phyloP scores from a whole-genome alignment of 179 eudicot species.

The Silene coronaria region DNA sequence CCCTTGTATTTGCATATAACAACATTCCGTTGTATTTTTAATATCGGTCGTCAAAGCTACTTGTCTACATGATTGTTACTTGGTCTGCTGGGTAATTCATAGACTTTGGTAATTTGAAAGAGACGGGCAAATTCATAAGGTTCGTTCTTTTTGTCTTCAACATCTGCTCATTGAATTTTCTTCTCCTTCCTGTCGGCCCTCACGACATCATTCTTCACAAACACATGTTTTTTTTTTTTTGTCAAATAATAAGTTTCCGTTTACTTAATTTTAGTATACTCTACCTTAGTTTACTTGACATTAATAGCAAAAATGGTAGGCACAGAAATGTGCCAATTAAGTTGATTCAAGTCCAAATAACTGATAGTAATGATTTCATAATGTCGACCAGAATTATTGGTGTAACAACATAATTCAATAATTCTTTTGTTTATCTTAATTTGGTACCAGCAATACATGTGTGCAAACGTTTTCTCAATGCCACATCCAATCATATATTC shows the following conservation, averaged over 20 bases:
- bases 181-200: background rate
- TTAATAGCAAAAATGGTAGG: background rate
- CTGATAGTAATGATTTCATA: conserved; percentile 11
- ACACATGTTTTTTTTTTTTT: background rate
- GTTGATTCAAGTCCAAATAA: background rate
- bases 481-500: conserved; percentile 9
- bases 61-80: background rate
- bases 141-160: background rate
- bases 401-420: background rate
- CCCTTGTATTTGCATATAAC: no score
- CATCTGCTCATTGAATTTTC: background rate
- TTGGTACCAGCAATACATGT: background rate
- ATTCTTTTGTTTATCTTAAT: background rate
- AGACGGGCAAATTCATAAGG: background rate
- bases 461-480: conserved; percentile 1
- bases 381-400: background rate
- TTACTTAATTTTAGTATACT: no score
- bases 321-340: background rate
- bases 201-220: no score
- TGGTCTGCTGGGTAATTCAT: background rate
- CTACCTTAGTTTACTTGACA: background rate
- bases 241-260: background rate
- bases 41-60: background rate
- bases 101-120: background rate
- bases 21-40: no score